phyloP scores from a whole-genome alignment of 352 stramenopile genomes.

The Phytophthora sp. region DNA sequence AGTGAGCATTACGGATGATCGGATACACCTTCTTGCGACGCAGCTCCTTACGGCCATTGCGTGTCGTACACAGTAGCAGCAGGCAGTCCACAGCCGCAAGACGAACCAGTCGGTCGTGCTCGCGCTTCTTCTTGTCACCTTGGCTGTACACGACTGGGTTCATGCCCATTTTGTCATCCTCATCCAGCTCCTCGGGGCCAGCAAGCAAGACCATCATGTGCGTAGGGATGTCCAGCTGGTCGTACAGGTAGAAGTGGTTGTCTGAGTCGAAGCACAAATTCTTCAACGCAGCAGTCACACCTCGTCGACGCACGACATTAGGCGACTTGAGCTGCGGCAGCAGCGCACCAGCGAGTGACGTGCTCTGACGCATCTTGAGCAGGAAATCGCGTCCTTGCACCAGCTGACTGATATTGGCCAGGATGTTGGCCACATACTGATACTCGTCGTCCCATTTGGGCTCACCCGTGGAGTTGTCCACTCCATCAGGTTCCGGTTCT shows the following conservation, averaged over 20 bases:
- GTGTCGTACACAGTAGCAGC: constrained; percentile 79
- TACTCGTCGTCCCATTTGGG: constrained; percentile 90
- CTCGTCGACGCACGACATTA: constrained; percentile 82
- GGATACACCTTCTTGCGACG: constrained; percentile 89
- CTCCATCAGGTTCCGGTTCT: constrained; percentile 77
- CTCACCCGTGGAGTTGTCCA: constrained; percentile 71
- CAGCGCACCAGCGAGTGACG: constrained; percentile 67
- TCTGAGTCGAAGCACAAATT: constrained; percentile 91
- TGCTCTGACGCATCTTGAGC: constrained; percentile 72
- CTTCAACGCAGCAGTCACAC: constrained; percentile 67
- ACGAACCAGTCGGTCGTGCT: constrained; percentile 76
- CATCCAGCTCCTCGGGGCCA: constrained; percentile 76
- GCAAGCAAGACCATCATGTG: constrained; percentile 80
- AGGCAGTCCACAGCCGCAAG: constrained; percentile 76
- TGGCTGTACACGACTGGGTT: constrained; percentile 78
- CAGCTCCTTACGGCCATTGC: constrained; percentile 77
- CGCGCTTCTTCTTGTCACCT: constrained; percentile 84
- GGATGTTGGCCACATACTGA: constrained; percentile 87
- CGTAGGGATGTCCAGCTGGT: constrained; percentile 82
- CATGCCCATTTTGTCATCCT: constrained; percentile 84
- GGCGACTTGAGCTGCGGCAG: constrained; percentile 81
- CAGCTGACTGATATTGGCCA: constrained; percentile 87
- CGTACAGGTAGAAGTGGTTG: constrained; percentile 90
- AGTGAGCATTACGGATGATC: constrained; percentile 83
- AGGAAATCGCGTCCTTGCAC: constrained; percentile 81